Conservation (phyloP, 73 alveolate species). For the Durusdinium trenchii region DNA sequence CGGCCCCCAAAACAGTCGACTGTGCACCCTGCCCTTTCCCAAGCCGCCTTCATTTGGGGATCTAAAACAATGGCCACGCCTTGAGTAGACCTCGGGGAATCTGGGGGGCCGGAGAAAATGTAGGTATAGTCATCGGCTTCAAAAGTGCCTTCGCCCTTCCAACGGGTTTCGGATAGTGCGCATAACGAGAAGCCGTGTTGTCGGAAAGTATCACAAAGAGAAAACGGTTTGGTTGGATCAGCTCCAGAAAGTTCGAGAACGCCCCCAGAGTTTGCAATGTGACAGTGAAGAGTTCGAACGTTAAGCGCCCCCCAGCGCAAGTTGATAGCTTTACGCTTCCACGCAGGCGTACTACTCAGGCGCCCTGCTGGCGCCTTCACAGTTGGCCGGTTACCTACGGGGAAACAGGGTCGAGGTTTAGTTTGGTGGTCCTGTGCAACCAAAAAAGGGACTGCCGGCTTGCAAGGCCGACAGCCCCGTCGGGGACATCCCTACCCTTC, state of each 20-base stretch:
- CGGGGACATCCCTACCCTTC: not conserved
- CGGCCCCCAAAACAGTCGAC: not conserved
- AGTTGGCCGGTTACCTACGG: not conserved
- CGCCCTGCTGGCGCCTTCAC: conserved; percentile 3
- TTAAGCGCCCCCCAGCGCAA: conserved; percentile 22
- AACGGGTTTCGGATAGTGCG: not conserved
- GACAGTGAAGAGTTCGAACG: not conserved
- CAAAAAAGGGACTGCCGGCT: not conserved
- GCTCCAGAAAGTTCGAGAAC: not conserved
- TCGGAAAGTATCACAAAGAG: not conserved
- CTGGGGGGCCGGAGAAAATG: not conserved
- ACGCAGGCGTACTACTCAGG: not conserved
- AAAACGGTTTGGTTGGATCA: not conserved
- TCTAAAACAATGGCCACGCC: conserved; percentile 9
- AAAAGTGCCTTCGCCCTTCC: conserved; percentile 3
- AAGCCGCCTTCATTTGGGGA: not conserved
- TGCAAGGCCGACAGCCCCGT: conserved; percentile 30
- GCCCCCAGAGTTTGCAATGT: not conserved
- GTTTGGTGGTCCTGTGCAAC: conserved; percentile 31
- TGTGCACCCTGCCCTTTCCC: not conserved
- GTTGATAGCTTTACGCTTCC: not conserved
- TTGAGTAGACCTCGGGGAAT: not conserved
- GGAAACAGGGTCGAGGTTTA: not conserved
- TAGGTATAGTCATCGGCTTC: not conserved
- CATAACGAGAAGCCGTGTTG: not conserved